phyloP scores from a whole-genome alignment of 2,329 filamentous ascomycete species.

The Ophiostoma sp. region DNA sequence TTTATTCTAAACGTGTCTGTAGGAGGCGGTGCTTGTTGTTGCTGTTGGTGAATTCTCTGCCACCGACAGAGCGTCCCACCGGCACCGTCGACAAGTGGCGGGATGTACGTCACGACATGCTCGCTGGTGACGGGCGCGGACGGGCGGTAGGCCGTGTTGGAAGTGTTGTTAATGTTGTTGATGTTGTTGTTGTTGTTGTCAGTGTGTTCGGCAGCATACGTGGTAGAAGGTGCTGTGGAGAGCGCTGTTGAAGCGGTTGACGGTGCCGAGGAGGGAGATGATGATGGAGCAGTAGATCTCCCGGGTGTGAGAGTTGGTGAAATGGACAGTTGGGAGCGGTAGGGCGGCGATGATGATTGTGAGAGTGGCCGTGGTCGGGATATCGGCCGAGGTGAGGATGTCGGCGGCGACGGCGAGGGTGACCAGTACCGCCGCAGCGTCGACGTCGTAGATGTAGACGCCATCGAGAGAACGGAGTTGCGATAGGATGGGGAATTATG shows the following conservation, averaged over 20 bases:
- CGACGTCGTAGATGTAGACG: constrained; percentile 21
- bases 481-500: neutral
- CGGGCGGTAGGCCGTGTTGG: neutral
- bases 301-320: constrained; percentile 9
- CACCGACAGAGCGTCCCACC: constrained; percentile 35
- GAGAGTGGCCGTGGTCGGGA: neutral
- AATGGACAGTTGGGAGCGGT: neutral
- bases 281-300: neutral
- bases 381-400: neutral
- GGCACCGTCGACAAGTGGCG: constrained; percentile 40
- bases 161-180: too few species aligned
- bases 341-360: constrained; percentile 6
- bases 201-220: neutral
- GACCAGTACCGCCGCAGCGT: constrained; percentile 29
- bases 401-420: constrained; percentile 20
- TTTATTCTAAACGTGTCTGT: constrained; percentile 23
- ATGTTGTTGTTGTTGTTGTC: neutral
- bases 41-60: constrained; percentile 30
- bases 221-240: neutral
- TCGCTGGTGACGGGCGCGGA: constrained; percentile 16
- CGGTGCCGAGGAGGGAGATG: neutral
- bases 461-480: constrained; percentile 18
- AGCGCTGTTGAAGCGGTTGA: neutral
- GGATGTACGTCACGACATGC: constrained; percentile 37
- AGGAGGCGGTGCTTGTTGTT: neutral